These are phyloP conservation scores for Spergularia azorica DNA, from an alignment of 179 eudicot genomes.

Conservation along the genomic window DNA sequence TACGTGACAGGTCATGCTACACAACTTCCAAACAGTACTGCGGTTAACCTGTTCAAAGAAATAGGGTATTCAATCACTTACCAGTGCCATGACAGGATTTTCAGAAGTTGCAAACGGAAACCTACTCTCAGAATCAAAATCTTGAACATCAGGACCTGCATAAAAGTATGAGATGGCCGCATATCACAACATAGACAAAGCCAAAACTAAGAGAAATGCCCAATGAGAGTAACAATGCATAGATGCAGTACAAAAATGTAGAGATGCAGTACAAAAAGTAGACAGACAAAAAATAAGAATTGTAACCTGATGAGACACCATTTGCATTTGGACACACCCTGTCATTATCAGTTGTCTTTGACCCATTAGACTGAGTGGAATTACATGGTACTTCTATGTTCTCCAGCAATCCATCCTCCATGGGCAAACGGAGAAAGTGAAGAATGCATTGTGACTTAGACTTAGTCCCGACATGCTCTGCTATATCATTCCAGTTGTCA, in stretches of 20 bases:
- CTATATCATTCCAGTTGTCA: constrained; percentile 94
- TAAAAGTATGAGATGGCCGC: constrained; percentile 23
- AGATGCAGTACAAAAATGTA: neutral
- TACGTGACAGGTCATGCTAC: constrained; percentile 1
- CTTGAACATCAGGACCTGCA: constrained; percentile 52
- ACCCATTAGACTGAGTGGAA: constrained; percentile 36
- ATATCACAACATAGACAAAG: constrained; percentile 10
- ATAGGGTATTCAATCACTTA: constrained; percentile 33
- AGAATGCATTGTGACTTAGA: constrained; percentile 96
- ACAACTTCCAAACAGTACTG: neutral
- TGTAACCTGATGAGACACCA: constrained; percentile 57
- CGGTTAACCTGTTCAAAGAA: neutral
- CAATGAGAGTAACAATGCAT: constrained; percentile 18
- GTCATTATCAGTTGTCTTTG: constrained; percentile 37
- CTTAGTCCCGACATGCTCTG: constrained; percentile 85
- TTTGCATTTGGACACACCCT: constrained; percentile 47
- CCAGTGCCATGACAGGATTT: constrained; percentile 93
- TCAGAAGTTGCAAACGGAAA: constrained; percentile 80
- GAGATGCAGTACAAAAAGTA: neutral
- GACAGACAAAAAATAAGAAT: constrained; percentile 11
- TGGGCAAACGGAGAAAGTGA: constrained; percentile 87
- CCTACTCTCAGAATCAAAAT: constrained; percentile 48
- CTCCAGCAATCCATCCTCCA: constrained; percentile 74
- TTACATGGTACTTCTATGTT: constrained; percentile 63
- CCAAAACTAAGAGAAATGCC: constrained; percentile 13